Base-by-base conservation (phyloP, 2,329 filamentous ascomycete species). In the Penicillium hesseltinei region DNA sequence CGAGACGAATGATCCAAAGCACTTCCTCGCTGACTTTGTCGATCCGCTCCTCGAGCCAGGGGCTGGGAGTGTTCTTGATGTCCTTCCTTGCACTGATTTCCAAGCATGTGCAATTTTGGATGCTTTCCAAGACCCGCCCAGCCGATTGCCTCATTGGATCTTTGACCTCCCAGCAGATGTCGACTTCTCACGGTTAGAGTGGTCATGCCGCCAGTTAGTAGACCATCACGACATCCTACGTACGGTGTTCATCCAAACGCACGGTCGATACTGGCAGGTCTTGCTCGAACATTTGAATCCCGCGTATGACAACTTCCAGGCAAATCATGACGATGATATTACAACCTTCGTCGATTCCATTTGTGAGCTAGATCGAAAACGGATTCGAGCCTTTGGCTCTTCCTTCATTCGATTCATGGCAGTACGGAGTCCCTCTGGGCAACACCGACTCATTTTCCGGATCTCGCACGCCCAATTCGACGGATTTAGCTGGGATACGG, bases 1-100 rank as follows among this genome's bases (percentile, higher is more conserved):
- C 8, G 23, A 39, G 4, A 7, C 10, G 9, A 6, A 29, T 19
- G 33, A 50, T 15, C 21, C 47, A 15, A 39, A 38, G 21, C 5
- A 9, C 13, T 38, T 50, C 36, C 23, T 50, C 35, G 2, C 33
- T 27, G 4, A 29, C 3, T 39, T 19, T 13, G 35, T 50, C 10
- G 5, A 48, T 36, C 45, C 45, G 6, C 19, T 48, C 19, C 45
- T 48, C 9, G 31, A 36, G 19, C 45, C 45, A 17, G 19, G 19
- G 8, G 31, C 45, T 48, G 45, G 45, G 19, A n/a, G 9, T 11
- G 19, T 48, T 36, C 4, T 48, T 7, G 45, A 48, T 36, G 31
- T 48, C 2, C 45, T 48, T 35, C 45, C 45, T 48, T 48, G 45
- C 31, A 50, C 47, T 17, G 33, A 38, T 17, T 50, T 50, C 47